Evolutionary conservation across 2,329 filamentous ascomycete species (phyloP).

Genomic region (Alternaria ventricosa): DNA sequence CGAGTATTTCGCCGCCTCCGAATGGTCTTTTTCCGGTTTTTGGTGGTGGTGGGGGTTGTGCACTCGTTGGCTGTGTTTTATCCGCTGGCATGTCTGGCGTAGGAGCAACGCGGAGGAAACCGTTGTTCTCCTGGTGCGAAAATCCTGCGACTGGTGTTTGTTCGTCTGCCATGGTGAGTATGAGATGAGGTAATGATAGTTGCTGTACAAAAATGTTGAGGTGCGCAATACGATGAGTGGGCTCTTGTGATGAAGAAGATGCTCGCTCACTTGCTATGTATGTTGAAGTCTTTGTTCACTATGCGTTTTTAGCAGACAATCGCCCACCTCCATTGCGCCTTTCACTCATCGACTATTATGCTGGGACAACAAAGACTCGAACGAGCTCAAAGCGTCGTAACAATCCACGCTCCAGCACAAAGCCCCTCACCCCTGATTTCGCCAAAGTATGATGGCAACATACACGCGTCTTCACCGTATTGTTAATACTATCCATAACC

Average conservation of each 20-base stretch:
- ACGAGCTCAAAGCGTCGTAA: rapidly evolving
- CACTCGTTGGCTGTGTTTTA: background rate
- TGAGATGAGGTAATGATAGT: rapidly evolving
- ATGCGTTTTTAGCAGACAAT: background rate
- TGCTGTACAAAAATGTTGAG: background rate
- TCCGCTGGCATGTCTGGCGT: rapidly evolving
- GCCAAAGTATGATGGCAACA: too few species aligned
- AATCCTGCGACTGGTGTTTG: background rate
- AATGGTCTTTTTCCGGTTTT: background rate
- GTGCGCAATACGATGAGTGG: background rate
- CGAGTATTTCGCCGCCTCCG: background rate
- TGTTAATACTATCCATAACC: too few species aligned
- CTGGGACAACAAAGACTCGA: background rate
- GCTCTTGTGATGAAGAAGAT: background rate
- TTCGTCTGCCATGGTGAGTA: background rate
- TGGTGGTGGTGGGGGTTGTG: too few species aligned
- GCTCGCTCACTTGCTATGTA: background rate
- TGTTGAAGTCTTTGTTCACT: background rate
- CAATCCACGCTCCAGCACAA: background rate
- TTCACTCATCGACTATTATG: background rate
- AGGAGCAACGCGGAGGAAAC: background rate
- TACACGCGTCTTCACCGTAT: too few species aligned
- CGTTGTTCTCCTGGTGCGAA: background rate
- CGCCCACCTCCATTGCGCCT: background rate
- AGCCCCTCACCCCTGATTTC: background rate